phyloP scores from a whole-genome alignment of 2,329 filamentous ascomycete genomes.

The Stemphylium lycopersici region DNA sequence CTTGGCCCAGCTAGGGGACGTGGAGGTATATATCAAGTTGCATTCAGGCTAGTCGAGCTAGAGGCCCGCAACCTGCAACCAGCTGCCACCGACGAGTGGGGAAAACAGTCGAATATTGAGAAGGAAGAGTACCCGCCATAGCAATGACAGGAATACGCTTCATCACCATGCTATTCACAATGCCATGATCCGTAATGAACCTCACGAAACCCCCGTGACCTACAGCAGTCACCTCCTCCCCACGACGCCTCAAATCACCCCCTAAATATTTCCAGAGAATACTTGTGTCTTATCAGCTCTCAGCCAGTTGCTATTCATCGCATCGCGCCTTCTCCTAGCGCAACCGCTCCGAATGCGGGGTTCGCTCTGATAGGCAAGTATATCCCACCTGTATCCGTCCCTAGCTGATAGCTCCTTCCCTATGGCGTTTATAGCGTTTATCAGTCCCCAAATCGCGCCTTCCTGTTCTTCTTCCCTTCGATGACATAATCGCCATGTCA shows the following conservation, averaged over 20 bases:
- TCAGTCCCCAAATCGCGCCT: background rate
- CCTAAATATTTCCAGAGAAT: background rate
- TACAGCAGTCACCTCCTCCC: background rate
- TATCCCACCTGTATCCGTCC: background rate
- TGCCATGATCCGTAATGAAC: too few species aligned
- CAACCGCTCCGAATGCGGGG: constrained; percentile 9
- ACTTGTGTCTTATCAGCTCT: background rate
- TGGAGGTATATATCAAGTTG: background rate
- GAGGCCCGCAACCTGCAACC: background rate
- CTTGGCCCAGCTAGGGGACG: background rate
- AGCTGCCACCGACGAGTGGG: background rate
- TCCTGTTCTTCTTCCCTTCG: background rate
- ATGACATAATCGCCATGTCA: background rate
- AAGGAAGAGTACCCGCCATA: too few species aligned
- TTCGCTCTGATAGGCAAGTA: constrained; percentile 10
- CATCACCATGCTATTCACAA: background rate
- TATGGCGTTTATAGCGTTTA: constrained; percentile 4
- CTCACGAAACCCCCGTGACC: too few species aligned
- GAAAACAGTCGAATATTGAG: background rate
- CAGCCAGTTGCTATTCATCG: background rate
- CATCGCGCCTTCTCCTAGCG: constrained; percentile 1
- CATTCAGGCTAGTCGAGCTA: background rate
- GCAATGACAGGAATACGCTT: background rate
- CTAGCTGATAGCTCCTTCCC: background rate
- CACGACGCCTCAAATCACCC: background rate